Evolutionary conservation across 2,329 filamentous ascomycete species (phyloP).

Genomic region (Lecanoromycetidae sp.): DNA sequence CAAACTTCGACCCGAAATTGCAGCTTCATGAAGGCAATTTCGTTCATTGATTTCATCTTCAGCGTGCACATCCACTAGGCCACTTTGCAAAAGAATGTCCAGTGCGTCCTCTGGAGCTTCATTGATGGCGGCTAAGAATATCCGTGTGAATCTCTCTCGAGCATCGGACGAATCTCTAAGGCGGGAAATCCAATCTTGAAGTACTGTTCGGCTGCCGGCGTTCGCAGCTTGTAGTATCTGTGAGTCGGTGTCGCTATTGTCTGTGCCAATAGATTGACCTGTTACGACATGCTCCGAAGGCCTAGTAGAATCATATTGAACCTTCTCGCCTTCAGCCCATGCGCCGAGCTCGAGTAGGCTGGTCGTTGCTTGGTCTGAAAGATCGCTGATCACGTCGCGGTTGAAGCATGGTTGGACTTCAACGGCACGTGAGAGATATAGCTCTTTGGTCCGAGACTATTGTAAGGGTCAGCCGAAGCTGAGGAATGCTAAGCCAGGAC

Average conservation of each 20-base stretch:
- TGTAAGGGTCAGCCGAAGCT: constrained; percentile 24
- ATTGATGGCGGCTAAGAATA: constrained; percentile 79
- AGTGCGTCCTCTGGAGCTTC: constrained; percentile 70
- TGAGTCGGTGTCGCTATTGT: constrained; percentile 81
- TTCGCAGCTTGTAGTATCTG: constrained; percentile 80
- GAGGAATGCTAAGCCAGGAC: constrained; percentile 7
- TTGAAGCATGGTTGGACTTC: constrained; percentile 99
- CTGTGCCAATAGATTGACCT: constrained; percentile 46
- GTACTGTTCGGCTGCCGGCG: constrained; percentile 61
- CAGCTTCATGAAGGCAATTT: constrained; percentile 92
- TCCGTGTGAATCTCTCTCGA: constrained; percentile 69
- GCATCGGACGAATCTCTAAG: constrained; percentile 51
- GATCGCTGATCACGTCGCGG: constrained; percentile 85
- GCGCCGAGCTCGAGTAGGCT: constrained; percentile 87
- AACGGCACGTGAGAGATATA: constrained; percentile 89
- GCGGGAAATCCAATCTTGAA: constrained; percentile 70
- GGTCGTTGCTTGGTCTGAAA: constrained; percentile 95
- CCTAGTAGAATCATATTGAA: constrained; percentile 57
- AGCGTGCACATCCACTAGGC: constrained; percentile 76
- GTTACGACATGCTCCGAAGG: constrained; percentile 29
- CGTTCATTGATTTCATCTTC: constrained; percentile 97
- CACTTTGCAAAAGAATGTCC: constrained; percentile 63
- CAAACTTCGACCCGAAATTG: constrained; percentile 75
- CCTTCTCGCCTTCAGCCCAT: constrained; percentile 92
- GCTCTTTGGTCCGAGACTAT: constrained; percentile 86